Evolutionary conservation across 495 filamentous ascomycete genomes (phyloP), one percentile per base, ranked within the genome.

Genomic region (Hypoxylon lienhwacheense): DNA sequence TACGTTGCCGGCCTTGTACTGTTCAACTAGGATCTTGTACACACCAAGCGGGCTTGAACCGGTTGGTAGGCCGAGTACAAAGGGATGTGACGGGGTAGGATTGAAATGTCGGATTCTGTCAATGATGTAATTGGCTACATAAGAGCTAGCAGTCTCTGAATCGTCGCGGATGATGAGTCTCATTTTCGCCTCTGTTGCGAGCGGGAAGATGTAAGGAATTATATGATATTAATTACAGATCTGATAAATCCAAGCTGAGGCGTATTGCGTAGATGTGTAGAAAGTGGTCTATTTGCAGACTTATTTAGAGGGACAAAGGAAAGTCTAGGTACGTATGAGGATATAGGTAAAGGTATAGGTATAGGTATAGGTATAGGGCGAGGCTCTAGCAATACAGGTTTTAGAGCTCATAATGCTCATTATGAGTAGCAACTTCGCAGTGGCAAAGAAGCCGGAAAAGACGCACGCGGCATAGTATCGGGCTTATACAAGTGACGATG

Each of bases 51-150:
- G 89, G 55, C 84, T 90, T 60, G 84, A 88, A 14, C 89, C 89
- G 16, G 89, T 92, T 3, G 89, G 89, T 10, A 95, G 80, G 41
- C 89, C 89, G 15, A 95, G 83, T 1, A 92, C 87, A 61, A 92
- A 92, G 1, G 88, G 88, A 51, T 84, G 81, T 55, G 74, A 66
- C 15, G 83, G 77, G 0, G 85, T 86, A 4, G 89, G 88, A 26
- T 77, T 77, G 71, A 88, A 92, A 32, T 78, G 66, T 40, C 85
- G 84, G 75, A 95, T 90, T 34, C 89, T 81, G 51, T 83, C 74
- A 68, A 91, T 82, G 65, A 95, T 90, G 74, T 92, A 92, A 64
- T 90, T 82, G 42, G 88, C 86, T 54, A 90, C 85, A 66, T 90
- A 91, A 62, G 75, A 72, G 55, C 88, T 88, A 22, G 85, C 85